Evolutionary conservation across 441 rosid species (phyloP).

Genomic region (Erysimum pusillum): DNA sequence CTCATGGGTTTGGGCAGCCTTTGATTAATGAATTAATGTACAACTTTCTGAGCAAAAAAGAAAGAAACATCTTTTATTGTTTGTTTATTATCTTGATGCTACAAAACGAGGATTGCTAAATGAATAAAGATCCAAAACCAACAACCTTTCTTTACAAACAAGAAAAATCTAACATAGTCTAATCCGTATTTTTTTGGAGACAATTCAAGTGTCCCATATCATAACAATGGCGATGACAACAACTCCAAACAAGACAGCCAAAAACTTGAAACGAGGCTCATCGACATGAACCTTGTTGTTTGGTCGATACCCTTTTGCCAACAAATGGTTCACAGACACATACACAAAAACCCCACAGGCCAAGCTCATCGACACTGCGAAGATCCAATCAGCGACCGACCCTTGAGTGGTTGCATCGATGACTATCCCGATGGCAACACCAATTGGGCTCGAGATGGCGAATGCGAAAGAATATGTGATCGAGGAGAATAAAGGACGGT

Average conservation of each 20-base stretch:
- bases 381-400: conserved; percentile 74
- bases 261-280: conserved; percentile 58
- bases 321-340: conserved; percentile 78
- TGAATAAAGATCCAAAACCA: background rate
- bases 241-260: conserved; percentile 71
- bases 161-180: background rate
- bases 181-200: background rate
- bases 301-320: conserved; percentile 74
- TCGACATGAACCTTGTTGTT: conserved; percentile 49
- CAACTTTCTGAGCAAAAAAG: background rate
- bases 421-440: conserved; percentile 78
- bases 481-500: conserved; percentile 72
- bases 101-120: background rate
- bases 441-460: conserved; percentile 81
- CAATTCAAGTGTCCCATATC: conserved; percentile 69
- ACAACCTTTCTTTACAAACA: background rate
- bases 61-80: background rate
- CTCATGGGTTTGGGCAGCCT: too few relatives aligned
- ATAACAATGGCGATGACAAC: conserved; percentile 78
- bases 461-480: conserved; percentile 74
- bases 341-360: conserved; percentile 87
- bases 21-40: too few relatives aligned
- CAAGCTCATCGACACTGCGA: conserved; percentile 81
- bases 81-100: background rate
- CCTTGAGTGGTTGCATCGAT: conserved; percentile 86